Base-by-base conservation (phyloP, 2,329 filamentous ascomycete genomes). In the Monilinia fructigena region DNA sequence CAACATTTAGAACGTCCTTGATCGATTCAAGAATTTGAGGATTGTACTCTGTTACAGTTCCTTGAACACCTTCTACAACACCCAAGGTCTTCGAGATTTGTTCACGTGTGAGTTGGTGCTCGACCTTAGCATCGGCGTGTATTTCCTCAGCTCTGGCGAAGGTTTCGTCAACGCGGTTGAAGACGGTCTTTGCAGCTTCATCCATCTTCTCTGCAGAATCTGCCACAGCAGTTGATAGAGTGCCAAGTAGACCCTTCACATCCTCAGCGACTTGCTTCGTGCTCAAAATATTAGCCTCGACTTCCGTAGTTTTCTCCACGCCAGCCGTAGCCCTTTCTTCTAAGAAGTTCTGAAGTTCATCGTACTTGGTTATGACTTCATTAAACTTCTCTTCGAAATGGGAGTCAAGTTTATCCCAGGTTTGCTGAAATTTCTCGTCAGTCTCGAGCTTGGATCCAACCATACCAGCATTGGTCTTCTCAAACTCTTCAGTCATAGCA, bases 21-120 rank as follows among this genome's bases (percentile, higher is more conserved):
- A 99, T 86, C 0, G 91, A 86, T 63, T 94, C 89, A 66, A 97
- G 85, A 71, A 98, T 90, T 79, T 96, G 90, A 1, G 95, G 95
- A 72, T 97, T 90, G 70, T 90, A 89, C 76, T 97, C 93, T 11
- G 85, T 85, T 40, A 96, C 84, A 67, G 95, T 88, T 67, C 85
- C 89, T 74, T 96, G 90, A 1, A 98, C 81, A 31, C 86, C 87
- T 71, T 91, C 89, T 20, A 97, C 87, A 10, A 86, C 86, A 66
- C 84, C 84, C 48, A 93, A 81, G 14, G 91, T 87, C 74, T 92
- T 89, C 72, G 89, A 86, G 64, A 97, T 83, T 72, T 96, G 89
- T 47, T 93, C 90, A 10, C 92, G 88, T 12, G 93, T 96, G 71
- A 91, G 85, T 71, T 92, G 85, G 74, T 97, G 93, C 75, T 96